Conservation (phyloP, 2,329 filamentous ascomycete genomes). For the Ambrosiella xylebori region DNA sequence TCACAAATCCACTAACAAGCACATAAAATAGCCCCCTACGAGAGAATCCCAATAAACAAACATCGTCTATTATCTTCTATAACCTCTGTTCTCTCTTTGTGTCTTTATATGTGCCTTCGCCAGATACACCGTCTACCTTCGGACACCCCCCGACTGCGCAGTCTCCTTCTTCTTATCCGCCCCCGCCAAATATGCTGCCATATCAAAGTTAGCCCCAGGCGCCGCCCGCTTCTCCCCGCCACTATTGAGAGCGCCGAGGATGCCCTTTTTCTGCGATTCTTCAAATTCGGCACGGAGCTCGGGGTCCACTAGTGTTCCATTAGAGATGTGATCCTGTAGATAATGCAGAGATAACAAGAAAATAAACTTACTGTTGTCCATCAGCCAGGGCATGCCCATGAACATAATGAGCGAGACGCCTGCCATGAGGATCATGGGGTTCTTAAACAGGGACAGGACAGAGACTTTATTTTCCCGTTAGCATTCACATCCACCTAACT, state of each 20-base stretch:
- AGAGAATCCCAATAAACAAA: too few relatives aligned
- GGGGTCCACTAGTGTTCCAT: constrained; percentile 62
- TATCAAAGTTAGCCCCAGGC: constrained; percentile 33
- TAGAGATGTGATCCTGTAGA: constrained; percentile 10
- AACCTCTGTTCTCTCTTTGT: too few relatives aligned
- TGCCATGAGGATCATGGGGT: constrained; percentile 91
- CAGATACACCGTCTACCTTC: constrained; percentile 16
- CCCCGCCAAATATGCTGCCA: constrained; percentile 46
- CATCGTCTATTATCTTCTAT: too few relatives aligned
- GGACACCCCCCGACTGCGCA: constrained; percentile 20
- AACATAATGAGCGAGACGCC: constrained; percentile 68
- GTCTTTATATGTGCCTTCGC: too few relatives aligned
- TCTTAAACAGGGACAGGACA: constrained; percentile 69
- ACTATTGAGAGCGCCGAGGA: constrained; percentile 48
- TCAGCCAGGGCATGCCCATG: constrained; percentile 82
- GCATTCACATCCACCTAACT: neutral
- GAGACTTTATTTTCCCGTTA: constrained; percentile 38
- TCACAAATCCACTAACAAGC: too few relatives aligned
- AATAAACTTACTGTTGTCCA: constrained; percentile 71
- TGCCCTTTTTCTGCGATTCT: constrained; percentile 62
- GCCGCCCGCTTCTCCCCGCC: constrained; percentile 15
- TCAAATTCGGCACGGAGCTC: constrained; percentile 88
- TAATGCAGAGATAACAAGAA: neutral
- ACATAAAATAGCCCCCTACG: too few relatives aligned
- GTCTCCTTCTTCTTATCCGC: constrained; percentile 25